A percentile compares a stretch with the other conserved stretches of the same genome.
phyloP scores from a whole-genome alignment of 2,329 filamentous ascomycete species.

The Emydomyces testavorans region DNA sequence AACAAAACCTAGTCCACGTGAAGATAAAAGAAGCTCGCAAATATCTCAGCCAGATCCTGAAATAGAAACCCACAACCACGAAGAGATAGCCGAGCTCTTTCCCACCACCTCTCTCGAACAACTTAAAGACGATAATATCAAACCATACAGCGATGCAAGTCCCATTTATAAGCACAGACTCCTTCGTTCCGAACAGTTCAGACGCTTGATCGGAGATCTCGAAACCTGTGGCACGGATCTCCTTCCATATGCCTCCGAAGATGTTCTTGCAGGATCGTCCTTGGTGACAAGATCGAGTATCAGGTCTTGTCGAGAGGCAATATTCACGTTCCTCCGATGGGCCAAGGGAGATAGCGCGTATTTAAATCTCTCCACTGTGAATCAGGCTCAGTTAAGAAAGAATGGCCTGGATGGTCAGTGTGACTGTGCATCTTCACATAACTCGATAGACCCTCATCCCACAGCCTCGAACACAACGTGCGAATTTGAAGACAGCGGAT shows the following conservation, averaged over 20 bases:
- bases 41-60: background rate
- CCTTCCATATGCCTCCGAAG: constrained; percentile 6
- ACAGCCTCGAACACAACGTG: background rate
- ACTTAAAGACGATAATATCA: background rate
- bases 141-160: background rate
- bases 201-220: constrained; percentile 14
- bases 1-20: background rate
- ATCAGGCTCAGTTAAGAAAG: background rate
- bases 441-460: background rate
- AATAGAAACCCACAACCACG: background rate
- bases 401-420: background rate
- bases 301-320: constrained; percentile 14
- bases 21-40: background rate
- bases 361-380: background rate
- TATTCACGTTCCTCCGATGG: constrained; percentile 14
- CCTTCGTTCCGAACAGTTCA: constrained; percentile 6
- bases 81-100: background rate
- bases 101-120: background rate
- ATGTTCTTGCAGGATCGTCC: background rate
- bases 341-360: constrained; percentile 2
- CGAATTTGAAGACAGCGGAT: background rate
- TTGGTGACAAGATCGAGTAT: constrained; percentile 5
- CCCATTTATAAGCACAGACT: constrained; percentile 4
- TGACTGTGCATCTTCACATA: background rate
- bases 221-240: constrained; percentile 14